These are phyloP conservation scores for Bjerkandera adusta DNA, from an alignment of 1,284 basidiomycete species.

Conservation along the genomic window DNA sequence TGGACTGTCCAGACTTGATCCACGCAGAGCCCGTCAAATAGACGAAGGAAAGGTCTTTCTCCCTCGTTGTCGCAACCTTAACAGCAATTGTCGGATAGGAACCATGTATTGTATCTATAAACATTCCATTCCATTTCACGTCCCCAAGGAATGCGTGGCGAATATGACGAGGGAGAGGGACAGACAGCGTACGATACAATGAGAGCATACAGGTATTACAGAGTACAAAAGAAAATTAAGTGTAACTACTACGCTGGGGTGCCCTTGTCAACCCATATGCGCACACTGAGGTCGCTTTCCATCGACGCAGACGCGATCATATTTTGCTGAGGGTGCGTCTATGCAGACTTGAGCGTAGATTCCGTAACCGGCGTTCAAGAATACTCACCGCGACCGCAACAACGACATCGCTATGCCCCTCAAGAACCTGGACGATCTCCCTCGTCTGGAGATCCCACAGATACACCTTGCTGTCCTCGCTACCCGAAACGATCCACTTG, in stretches of 20 bases:
- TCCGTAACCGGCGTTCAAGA: background rate
- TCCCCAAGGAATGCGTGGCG: too few relatives aligned
- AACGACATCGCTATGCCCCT: slow-evolving; percentile 77
- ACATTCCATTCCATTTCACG: slow-evolving; percentile 5
- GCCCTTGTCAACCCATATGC: slow-evolving; percentile 72
- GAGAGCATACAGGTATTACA: background rate
- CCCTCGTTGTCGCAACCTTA: background rate
- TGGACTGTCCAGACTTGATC: slow-evolving; percentile 48
- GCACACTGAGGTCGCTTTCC: slow-evolving; percentile 74
- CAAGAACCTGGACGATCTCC: slow-evolving; percentile 75
- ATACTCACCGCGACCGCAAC: slow-evolving; percentile 66
- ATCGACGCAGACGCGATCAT: slow-evolving; percentile 85
- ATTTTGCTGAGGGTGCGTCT: slow-evolving; percentile 82
- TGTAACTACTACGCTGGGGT: slow-evolving; percentile 16
- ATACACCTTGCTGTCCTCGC: slow-evolving; percentile 87
- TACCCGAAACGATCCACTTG: slow-evolving; percentile 89
- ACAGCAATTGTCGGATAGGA: background rate
- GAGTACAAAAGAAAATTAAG: background rate
- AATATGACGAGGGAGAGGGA: background rate
- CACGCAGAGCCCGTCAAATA: slow-evolving; percentile 61
- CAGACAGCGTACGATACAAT: slow-evolving; percentile 8
- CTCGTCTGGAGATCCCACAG: slow-evolving; percentile 93
- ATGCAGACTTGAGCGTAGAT: too few relatives aligned
- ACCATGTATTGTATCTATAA: slow-evolving; percentile 8
- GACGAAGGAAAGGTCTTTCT: slow-evolving; percentile 2